Conservation (phyloP, 202 grass and related monocot genomes). For the Musa balbisiana region DNA sequence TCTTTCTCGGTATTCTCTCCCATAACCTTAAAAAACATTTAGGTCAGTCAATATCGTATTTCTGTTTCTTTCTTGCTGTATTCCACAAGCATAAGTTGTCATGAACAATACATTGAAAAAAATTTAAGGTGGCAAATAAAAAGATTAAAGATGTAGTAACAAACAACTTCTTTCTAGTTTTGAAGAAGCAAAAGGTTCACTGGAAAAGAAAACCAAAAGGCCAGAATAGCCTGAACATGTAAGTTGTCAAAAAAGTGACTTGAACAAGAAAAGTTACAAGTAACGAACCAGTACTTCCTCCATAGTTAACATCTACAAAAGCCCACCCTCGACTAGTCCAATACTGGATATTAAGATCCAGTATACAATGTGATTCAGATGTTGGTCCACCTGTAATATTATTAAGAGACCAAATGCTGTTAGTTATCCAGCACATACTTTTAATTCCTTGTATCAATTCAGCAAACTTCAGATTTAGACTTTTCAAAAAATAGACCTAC, state of each 20-base stretch:
- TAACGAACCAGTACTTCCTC: conserved; percentile 87
- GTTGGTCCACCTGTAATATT: conserved; percentile 73
- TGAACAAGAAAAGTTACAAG: conserved; percentile 9
- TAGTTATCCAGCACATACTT: not conserved
- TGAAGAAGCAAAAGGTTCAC: not conserved
- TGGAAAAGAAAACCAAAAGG: not conserved
- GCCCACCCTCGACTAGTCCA: conserved; percentile 98
- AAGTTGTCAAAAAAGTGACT: not conserved
- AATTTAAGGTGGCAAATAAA: not conserved
- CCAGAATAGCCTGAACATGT: not conserved
- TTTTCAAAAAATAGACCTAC: not conserved
- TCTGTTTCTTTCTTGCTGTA: no score
- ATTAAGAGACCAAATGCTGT: conserved; percentile 9
- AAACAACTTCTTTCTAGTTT: not conserved
- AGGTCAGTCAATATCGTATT: not conserved
- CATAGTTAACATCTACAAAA: conserved; percentile 95
- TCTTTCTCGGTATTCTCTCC: conserved; percentile 86
- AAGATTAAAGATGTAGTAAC: conserved; percentile 1
- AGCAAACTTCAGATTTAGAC: not conserved
- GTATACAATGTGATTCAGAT: conserved; percentile 46
- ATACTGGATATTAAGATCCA: conserved; percentile 80
- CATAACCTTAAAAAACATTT: conserved; percentile 59
- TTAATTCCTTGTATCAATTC: not conserved
- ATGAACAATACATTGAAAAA: not conserved
- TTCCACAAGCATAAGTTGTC: no score